Evolutionary conservation across 805 yeast species (phyloP), one percentile per base, ranked within the genome.

Genomic region (Myxozyma sirexii): DNA sequence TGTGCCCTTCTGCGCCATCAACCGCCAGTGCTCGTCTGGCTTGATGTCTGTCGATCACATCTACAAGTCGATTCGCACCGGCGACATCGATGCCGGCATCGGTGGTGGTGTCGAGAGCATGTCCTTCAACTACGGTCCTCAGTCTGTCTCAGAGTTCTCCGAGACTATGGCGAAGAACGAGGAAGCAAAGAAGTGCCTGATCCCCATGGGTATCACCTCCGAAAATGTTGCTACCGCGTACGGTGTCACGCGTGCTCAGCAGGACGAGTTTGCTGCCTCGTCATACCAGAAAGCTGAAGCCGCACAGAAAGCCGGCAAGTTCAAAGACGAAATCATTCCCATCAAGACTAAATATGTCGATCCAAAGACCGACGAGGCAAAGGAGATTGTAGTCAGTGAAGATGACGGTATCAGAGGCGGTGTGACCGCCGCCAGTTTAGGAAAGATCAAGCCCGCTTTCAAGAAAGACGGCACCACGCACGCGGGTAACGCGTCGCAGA

Each of bases 401-500:
- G 97, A 90, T 70, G 97, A 92, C 72, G 98, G 98, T 10, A 94
- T 96, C 72, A 84, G 98, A 74, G 77, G 80, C 68, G 89, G 89
- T 62, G 97, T 90, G 62, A 90, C 96, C 44, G 84, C 91, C 41
- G 84, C 82, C 66, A 82, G 88, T 4, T 80, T 93, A 67, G 79
- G 80, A 57, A 90, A 86, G 74, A 77, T 93, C 68, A 85, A 80
- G 75, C 96, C 98, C 13, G 97, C 97, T 10, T 93, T 93, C 81
- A 82, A 80, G 69, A 81, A 83, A 63, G 86, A 86, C 66, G 98
- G 98, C 61, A 73, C 86, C 37, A 90, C 98, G 7, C 92, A 89
- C 66, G 98, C 98, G 35, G 98, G 98, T 69, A 93, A 93, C 75
- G 90, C 98, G 1, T 93, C 97, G 0, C 98, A 93, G 77, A 88